A percentile compares a stretch with the other conserved stretches of the same genome.
Evolutionary conservation across 225 moss, liverwort and hornwort species (phyloP).

Genomic region (Physcomitrium patens): DNA sequence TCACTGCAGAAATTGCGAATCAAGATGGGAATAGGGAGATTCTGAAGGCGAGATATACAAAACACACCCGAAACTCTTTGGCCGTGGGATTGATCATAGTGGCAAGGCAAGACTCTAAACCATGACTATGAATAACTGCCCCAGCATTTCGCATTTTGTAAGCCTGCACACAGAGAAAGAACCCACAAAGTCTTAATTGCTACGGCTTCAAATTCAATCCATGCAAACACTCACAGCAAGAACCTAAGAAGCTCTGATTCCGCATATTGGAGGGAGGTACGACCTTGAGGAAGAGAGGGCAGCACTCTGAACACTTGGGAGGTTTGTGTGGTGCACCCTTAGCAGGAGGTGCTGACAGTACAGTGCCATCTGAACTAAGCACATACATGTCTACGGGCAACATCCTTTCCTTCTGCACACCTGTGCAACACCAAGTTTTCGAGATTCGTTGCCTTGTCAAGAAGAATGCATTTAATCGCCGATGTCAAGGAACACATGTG

Average conservation of each 20-base stretch:
- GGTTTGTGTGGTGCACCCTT: conserved; percentile 85
- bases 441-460: background rate
- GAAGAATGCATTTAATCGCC: background rate
- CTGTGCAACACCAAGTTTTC: conserved; percentile 44
- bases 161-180: conserved; percentile 54
- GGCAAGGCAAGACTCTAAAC: conserved; percentile 88
- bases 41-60: background rate
- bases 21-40: conserved; percentile 7
- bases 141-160: conserved; percentile 91
- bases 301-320: conserved; percentile 96
- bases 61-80: conserved; percentile 79
- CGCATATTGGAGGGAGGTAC: background rate
- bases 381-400: conserved; percentile 90
- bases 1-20: background rate
- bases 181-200: background rate
- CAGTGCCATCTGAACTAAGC: conserved; percentile 68
- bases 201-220: background rate
- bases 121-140: conserved; percentile 98
- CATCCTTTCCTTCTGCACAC: conserved; percentile 99
- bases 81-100: conserved; percentile 95
- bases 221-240: background rate
- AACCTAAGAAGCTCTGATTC: background rate
- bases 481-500: background rate
- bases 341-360: conserved; percentile 67
- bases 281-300: conserved; percentile 97